These are phyloP conservation scores for Medicago ruthenica DNA, from an alignment of 306 rosid genomes.

Conservation along the genomic window DNA sequence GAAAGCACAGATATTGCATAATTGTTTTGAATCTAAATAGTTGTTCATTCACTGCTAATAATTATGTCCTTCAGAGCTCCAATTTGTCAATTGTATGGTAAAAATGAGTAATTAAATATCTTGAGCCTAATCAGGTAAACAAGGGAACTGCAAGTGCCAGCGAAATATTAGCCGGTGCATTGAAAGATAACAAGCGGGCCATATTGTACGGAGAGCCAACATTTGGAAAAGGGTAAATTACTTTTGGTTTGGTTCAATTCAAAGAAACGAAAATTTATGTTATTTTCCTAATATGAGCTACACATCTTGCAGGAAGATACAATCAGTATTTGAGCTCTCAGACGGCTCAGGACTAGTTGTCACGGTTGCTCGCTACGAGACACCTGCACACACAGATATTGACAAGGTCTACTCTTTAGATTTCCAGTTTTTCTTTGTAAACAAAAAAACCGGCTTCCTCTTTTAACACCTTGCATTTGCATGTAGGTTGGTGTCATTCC, in stretches of 20 bases:
- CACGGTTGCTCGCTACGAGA: constrained; percentile 94
- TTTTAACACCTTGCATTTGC: constrained; percentile 22
- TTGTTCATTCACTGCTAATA: constrained; percentile 5
- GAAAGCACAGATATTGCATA: not conserved
- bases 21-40: not conserved
- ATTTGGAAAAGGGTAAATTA: constrained; percentile 87
- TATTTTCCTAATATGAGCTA: constrained; percentile 41
- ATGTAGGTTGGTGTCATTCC: constrained; percentile 91
- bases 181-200: constrained; percentile 95
- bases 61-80: constrained; percentile 10
- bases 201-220: constrained; percentile 92
- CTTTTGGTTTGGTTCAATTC: constrained; percentile 37
- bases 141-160: constrained; percentile 99
- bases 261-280: constrained; percentile 6
- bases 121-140: constrained; percentile 70
- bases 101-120: constrained; percentile 12
- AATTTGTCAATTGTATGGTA: not conserved
- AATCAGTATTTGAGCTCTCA: constrained; percentile 89
- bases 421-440: not conserved
- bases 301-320: constrained; percentile 79
- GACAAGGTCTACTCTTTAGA: constrained; percentile 69
- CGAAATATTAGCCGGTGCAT: constrained; percentile 94
- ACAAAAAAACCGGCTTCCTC: not conserved
- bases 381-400: constrained; percentile 89
- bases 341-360: constrained; percentile 97